Base-by-base conservation (phyloP, 1,284 basidiomycete species). In the Moniliophthora roreri region DNA sequence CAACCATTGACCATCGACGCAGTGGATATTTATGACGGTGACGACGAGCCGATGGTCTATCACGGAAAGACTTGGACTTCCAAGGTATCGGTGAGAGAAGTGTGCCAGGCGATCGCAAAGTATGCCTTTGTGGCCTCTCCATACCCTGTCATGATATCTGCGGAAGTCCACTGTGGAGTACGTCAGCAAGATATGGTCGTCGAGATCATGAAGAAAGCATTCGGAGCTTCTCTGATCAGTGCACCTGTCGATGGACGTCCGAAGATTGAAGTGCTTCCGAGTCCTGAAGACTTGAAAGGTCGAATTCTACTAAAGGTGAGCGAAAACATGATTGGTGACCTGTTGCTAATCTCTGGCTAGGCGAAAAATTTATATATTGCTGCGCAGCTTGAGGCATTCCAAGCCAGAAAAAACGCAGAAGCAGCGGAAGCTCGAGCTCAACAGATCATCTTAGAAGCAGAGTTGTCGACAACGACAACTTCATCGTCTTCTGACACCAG, bases 1-100 rank as follows among this genome's bases (percentile, higher is more conserved):
- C 28, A 2, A 7, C 4, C 32, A 34, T 32, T 18, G 21, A 36
- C 32, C 4, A 35, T 18, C 23, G 10, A 36, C 13, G n/a, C 60
- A 96, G 93, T 99, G 62, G 96, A 99, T 62, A 88, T 96, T 48
- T 98, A 91, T 70, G 92, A 98, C 62, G 95, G 96, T 9, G 89
- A 95, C 32, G 69, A 69, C 13, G 89, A 91, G 63, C 91, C 95
- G 0, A 78, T 90, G 56, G 84, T 97, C 2, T 95, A 88, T 61
- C 97, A 99, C 63, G 95, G 94, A 26, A 91, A 89, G 57, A 98
- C 96, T 0, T 76, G 98, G 28, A 99, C 96, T 0, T 85, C 88
- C 23, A 93, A 91, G 58, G 87, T 99, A 2, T 75, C 92, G 0
- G 78, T 94, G 2, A 84, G 91, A 21, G 92, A 94, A 58, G 87